These are phyloP conservation scores for Russula emetica DNA, from an alignment of 768 basidiomycete genomes.

Conservation along the genomic window DNA sequence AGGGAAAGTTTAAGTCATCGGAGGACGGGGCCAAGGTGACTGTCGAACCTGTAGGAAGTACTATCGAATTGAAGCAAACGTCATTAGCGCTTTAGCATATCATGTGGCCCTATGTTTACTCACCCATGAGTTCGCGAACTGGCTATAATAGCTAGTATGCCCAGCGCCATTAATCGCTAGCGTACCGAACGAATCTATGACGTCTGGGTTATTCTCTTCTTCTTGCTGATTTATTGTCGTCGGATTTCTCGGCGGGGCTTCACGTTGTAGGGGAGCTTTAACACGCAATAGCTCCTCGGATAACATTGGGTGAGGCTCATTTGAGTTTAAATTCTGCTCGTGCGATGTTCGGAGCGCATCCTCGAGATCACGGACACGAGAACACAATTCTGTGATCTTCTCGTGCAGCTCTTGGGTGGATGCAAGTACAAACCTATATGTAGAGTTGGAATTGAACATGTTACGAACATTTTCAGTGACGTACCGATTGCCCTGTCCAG, in stretches of 20 bases:
- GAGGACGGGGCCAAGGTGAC: conserved; percentile 12
- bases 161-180: conserved; percentile 70
- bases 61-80: conserved; percentile 36
- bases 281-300: conserved; percentile 68
- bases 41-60: conserved; percentile 68
- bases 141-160: conserved; percentile 70
- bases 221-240: conserved; percentile 39
- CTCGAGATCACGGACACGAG: conserved; percentile 72
- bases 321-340: conserved; percentile 48
- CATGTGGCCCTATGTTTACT: conserved; percentile 30
- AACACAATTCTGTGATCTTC: conserved; percentile 70
- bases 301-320: conserved; percentile 62
- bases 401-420: conserved; percentile 79
- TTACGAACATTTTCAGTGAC: conserved; percentile 24
- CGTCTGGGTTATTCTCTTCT: conserved; percentile 67
- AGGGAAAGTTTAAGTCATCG: conserved; percentile 17
- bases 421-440: conserved; percentile 67
- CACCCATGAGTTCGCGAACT: conserved; percentile 75
- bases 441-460: conserved; percentile 14
- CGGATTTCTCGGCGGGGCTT: conserved; percentile 35
- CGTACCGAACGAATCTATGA: conserved; percentile 77
- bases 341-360: conserved; percentile 63
- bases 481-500: conserved; percentile 77
- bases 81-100: conserved; percentile 21
- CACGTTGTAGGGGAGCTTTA: conserved; percentile 73